These are phyloP conservation scores for Microbotryum silenes-acaulis DNA, from an alignment of 1,284 basidiomycete species.

Conservation along the genomic window DNA sequence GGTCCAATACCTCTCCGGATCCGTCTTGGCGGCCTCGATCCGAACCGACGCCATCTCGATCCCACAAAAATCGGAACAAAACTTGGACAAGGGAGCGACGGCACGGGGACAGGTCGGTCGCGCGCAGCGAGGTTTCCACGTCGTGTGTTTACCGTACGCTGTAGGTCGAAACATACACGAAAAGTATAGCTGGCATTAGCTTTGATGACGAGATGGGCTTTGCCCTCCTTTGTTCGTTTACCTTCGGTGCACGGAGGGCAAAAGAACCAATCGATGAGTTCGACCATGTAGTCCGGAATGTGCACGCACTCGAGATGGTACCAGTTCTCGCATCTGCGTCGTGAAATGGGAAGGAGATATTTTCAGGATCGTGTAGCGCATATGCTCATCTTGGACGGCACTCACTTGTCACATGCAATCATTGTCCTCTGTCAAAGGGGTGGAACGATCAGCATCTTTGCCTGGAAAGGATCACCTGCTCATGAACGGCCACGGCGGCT, in stretches of 20 bases:
- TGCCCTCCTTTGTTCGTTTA: too few species aligned
- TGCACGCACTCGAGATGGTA: slow-evolving; percentile 72
- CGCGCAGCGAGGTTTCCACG: slow-evolving; percentile 65
- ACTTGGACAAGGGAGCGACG: slow-evolving; percentile 71
- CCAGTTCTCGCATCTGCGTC: slow-evolving; percentile 71
- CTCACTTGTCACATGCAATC: slow-evolving; percentile 80
- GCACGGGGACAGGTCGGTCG: slow-evolving; percentile 57
- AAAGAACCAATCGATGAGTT: slow-evolving; percentile 76
- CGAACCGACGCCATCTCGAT: slow-evolving; percentile 29
- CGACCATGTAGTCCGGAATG: slow-evolving; percentile 65
- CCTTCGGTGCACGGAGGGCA: slow-evolving; percentile 56
- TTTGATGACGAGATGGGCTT: background rate
- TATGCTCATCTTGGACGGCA: background rate
- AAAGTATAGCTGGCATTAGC: background rate
- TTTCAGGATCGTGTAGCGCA: background rate
- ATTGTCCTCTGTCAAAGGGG: slow-evolving; percentile 52
- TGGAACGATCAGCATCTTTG: background rate
- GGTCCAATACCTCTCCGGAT: slow-evolving; percentile 23
- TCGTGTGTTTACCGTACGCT: slow-evolving; percentile 61
- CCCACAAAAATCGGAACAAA: slow-evolving; percentile 41
- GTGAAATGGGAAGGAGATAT: slow-evolving; percentile 41
- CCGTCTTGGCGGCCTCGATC: slow-evolving; percentile 21
- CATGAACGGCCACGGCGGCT: background rate
- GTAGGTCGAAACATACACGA: background rate
- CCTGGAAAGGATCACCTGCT: background rate